Base-by-base conservation (phyloP, 2,329 filamentous ascomycete species). In the Westerdykella sp. region DNA sequence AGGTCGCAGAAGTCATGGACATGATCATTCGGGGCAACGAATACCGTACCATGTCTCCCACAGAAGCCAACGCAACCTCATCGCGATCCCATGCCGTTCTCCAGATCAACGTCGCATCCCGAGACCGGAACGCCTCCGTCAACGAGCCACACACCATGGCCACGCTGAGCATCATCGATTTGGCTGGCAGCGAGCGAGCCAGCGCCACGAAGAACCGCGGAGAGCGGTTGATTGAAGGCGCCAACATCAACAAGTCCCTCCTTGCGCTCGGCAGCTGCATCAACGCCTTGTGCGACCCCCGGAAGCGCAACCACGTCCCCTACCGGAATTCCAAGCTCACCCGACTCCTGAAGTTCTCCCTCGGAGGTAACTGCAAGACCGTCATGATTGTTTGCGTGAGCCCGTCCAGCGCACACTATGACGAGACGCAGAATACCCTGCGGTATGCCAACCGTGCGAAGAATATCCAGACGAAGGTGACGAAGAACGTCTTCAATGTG, bases 331-430 rank as follows among this genome's bases (percentile, higher is more conserved):
- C 91, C 51, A 98, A 97, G 62, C 82, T 98, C 42, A 98, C 93
- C 0, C 83, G 93, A 41, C 75, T 98, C 4, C 79, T 98, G 42
- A 98, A 98, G 60, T 98, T 98, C 69, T 95, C 91, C 0, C 79
- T 98, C 0, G 93, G 93, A 23, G 93, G 93, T 3, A 98, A 98
- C 68, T 98, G 93, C 76, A 94, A 90, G 70, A 98, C 93, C 0
- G 93, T 98, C 65, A 98, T 98, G 93, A 97, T 98, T 66, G 93
- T 98, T 21, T 98, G 93, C 60, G 87, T 98, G 42, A 96, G 90
- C 55, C 93, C 93, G 1, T 96, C 89, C 1, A 97, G 93, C 60
- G 85, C 87, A 5, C 93, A 98, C 69, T 98, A 93, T 57, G 93
- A 98, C 66, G 93, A 98, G 70, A 96, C 91, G 0, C 93, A 98